These are phyloP conservation scores for Pseudogymnoascus sp. DNA, from an alignment of 2,329 filamentous ascomycete genomes.

Conservation along the genomic window DNA sequence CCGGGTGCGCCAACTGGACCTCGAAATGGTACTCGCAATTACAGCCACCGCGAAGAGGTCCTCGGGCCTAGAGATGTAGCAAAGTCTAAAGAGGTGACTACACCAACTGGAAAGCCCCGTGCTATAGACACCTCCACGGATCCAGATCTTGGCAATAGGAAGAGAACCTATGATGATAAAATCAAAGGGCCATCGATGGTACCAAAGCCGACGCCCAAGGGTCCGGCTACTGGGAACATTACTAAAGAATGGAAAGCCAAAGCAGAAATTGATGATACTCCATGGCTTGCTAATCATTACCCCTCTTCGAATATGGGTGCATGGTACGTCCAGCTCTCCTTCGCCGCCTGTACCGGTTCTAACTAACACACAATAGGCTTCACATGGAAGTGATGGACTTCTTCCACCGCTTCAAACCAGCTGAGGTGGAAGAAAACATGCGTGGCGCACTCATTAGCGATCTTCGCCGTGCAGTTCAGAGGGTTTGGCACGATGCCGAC, in stretches of 20 bases:
- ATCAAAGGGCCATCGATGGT: slow-evolving; percentile 35
- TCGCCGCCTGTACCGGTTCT: not conserved
- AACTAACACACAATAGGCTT: slow-evolving; percentile 43
- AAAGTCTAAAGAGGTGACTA: slow-evolving; percentile 11
- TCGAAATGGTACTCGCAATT: slow-evolving; percentile 6
- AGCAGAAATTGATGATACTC: slow-evolving; percentile 37
- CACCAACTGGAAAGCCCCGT: slow-evolving; percentile 8
- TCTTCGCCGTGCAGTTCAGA: slow-evolving; percentile 51
- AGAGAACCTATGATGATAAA: slow-evolving; percentile 64
- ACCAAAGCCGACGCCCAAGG: slow-evolving; percentile 15
- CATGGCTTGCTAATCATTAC: slow-evolving; percentile 57
- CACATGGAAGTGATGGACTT: slow-evolving; percentile 90
- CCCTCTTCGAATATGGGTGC: slow-evolving; percentile 44
- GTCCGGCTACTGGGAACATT: slow-evolving; percentile 26
- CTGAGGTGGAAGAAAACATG: slow-evolving; percentile 66
- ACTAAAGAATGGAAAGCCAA: slow-evolving; percentile 34
- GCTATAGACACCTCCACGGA: slow-evolving; percentile 23
- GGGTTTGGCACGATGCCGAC: slow-evolving; percentile 50
- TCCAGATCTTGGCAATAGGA: slow-evolving; percentile 54
- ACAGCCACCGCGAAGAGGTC: slow-evolving; percentile 12
- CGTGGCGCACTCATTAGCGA: slow-evolving; percentile 65
- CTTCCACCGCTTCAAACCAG: slow-evolving; percentile 73
- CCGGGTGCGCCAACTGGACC: slow-evolving; percentile 23
- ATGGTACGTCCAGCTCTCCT: slow-evolving; percentile 39
- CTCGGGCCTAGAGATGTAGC: slow-evolving; percentile 1